Conservation (phyloP, 169 alveolate genomes). For the Cryptosporidium muris region DNA sequence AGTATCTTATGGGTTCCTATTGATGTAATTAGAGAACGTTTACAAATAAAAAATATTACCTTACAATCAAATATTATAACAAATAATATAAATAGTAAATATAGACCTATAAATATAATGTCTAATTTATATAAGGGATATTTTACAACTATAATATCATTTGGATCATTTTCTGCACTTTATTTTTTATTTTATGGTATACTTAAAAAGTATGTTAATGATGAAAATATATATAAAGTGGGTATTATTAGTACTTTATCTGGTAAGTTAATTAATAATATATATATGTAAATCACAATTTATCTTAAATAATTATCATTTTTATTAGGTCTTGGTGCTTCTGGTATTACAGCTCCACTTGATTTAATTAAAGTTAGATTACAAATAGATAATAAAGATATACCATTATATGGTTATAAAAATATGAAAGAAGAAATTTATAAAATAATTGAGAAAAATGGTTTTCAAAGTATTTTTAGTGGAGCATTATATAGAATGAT, state of each 20-base stretch:
- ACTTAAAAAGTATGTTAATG: background rate
- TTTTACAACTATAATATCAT: background rate
- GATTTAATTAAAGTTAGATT: slow-evolving; percentile 5
- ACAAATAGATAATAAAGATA: background rate
- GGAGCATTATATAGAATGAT: slow-evolving; percentile 6
- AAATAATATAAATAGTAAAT: too few relatives aligned
- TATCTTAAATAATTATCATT: background rate
- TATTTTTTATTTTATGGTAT: background rate
- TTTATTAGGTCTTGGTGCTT: background rate
- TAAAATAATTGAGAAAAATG: background rate
- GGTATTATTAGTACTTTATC: too few relatives aligned
- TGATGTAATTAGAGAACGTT: slow-evolving; percentile 1
- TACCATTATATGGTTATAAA: background rate
- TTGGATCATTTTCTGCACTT: background rate
- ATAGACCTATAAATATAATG: too few relatives aligned
- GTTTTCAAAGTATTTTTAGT: background rate
- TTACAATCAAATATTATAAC: too few relatives aligned
- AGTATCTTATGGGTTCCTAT: slow-evolving; percentile 10
- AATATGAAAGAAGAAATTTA: background rate
- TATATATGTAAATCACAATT: too few relatives aligned
- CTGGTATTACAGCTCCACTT: slow-evolving; percentile 3
- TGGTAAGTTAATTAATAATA: too few relatives aligned
- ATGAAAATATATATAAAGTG: background rate
- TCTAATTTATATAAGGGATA: background rate
- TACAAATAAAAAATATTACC: background rate